Evolutionary conservation across 352 stramenopile species (phyloP).

Genomic region (Globisporangium cystogenes): DNA sequence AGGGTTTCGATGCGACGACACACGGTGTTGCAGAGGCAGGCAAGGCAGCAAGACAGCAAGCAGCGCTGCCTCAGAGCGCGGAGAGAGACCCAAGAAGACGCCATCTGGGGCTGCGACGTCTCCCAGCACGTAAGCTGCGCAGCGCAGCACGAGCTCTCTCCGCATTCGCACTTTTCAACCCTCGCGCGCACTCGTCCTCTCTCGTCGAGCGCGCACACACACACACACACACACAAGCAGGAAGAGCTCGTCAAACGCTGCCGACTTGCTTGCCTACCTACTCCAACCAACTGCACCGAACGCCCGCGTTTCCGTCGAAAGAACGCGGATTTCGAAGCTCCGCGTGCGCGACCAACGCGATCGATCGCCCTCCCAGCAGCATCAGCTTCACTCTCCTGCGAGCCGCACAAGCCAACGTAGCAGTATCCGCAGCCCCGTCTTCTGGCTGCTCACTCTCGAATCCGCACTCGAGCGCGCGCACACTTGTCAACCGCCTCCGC

Average conservation of each 20-base stretch:
- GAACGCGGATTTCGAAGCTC: conserved; percentile 1
- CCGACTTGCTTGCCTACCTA: too few species aligned
- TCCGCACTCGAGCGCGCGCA: background rate
- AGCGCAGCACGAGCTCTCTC: too few species aligned
- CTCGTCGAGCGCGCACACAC: too few species aligned
- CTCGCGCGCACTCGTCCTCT: background rate
- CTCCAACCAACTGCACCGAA: too few species aligned
- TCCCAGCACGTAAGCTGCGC: background rate
- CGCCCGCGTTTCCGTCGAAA: conserved; percentile 2
- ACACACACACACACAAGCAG: background rate
- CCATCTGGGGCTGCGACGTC: conserved; percentile 1
- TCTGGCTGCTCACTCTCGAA: background rate
- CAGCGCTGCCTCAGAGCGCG: too few species aligned
- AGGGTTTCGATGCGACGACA: too few species aligned
- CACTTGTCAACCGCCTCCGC: background rate
- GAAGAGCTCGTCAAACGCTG: background rate
- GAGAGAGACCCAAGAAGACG: background rate
- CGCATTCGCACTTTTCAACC: conserved; percentile 1
- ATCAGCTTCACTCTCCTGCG: too few species aligned
- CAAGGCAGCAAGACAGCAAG: too few species aligned
- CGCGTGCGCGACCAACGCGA: conserved; percentile 3
- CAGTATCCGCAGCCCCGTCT: background rate
- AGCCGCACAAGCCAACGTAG: background rate
- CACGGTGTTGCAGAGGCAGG: too few species aligned
- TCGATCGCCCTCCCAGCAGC: background rate